Base-by-base conservation (phyloP, 129 eudicot species). In the Centrapalus pauciflorus region DNA sequence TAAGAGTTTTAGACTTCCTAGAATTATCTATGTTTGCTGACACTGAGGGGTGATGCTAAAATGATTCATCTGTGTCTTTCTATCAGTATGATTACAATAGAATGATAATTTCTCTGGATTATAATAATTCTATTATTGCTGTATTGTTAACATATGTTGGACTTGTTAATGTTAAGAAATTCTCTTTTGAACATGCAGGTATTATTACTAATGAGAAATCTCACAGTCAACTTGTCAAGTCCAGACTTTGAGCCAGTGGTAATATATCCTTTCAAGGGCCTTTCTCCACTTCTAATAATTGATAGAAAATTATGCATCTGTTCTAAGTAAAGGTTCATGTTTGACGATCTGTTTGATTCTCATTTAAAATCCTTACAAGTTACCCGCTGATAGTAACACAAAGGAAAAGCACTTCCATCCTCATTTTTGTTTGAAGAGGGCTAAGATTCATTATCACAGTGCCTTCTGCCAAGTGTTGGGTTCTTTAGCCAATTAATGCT, bases 171-270 rank as follows among this genome's bases (percentile, higher is more conserved):
- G 13, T 17, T 7, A 7, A 10, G 50, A 11, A 24, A 61, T 40
- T 24, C 40, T 46, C 27, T 28, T 48, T 49, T 66, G 76, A 32
- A 52, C 7, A 28, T 77, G 83, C 95, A 93, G 99, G 99, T 88
- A 41, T 82, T 89, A 64, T 74, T 89, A 75, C 58, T 93, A 77
- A 93, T 93, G 92, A 84, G 80, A 67, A 93, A 93, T 77, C 99
- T 93, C 23, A 77, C 99, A 1, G 61, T 89, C 74, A 93, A 93
- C 85, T 83, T 93, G 80, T 86, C 99, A 64, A 89, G 77, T 70
- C 95, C 99, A 26, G 99, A 89, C 26, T 93, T 93, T 40, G 99
- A 93, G 80, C 95, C 89, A 41, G 74, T 93, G 73, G 99, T 93
- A 71, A 82, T 83, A 33, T 61, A 13, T 57, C 62, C 45, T 69